Base-by-base conservation (phyloP, 768 basidiomycete genomes). In the Pleurotus tuber-regium region DNA sequence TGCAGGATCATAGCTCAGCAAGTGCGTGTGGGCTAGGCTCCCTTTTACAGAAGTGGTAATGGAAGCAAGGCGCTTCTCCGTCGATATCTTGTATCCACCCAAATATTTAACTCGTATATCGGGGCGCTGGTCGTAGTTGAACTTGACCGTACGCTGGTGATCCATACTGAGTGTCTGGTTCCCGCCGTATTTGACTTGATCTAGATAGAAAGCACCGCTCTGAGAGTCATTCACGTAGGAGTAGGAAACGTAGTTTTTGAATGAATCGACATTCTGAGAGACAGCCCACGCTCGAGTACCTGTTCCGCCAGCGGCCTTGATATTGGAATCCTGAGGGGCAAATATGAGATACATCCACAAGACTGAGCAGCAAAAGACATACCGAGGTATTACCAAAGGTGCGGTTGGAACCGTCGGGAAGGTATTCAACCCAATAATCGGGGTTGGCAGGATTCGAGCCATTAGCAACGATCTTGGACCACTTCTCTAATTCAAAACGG, bases 401-500 rank as follows among this genome's bases (percentile, higher is more conserved):
- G 21, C 54, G 50, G 9, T 21, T 25, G 14, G 50, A 21, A 14
- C 54, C 54, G 31, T 55, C 54, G 9, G 54, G 30, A 12, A 51
- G 50, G 19, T 51, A 55, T 21, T 55, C 54, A 19, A 50, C 50
- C 54, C 54, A 55, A 30, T 50, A 55, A 11, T 50, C 43, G 4
- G 54, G 54, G 16, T 52, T 55, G 11, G 21, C 33, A 4, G 54
- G 16, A 31, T 51, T 25, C 26, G 21, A 11, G 23, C 54, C 54
- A 18, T 51, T 6, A 8, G 42, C 54, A 4, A 44, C 18, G 21
- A 55, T 33, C 33, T 55, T 55, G 19, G 54, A 55, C 50, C 54
- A 55, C 16, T 38, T 35, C 30, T 55, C 54, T n/a, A 55, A n/a
- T 11, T 55, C 54, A 21, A 30, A 55, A n/a, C 50, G 54, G 38